A percentile compares a stretch with the other conserved stretches of the same genome.
These are phyloP conservation scores for Plasmodium billcollinsi DNA, from an alignment of 169 alveolate genomes.

Conservation along the genomic window DNA sequence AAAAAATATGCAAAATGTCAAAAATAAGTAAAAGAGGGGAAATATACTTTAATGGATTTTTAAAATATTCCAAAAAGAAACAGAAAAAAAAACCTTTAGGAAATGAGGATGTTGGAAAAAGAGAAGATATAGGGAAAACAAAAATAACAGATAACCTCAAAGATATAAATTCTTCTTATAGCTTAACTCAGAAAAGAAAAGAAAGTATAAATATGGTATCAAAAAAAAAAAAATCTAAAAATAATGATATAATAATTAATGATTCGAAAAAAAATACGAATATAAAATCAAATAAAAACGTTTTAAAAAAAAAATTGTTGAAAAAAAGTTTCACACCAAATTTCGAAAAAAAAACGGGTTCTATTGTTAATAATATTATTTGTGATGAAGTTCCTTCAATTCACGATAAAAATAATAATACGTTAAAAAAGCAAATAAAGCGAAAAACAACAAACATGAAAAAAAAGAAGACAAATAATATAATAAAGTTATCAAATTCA, in stretches of 20 bases:
- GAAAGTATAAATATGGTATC: slow-evolving; percentile 3
- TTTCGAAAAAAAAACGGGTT: not conserved
- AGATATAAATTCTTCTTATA: too few species aligned
- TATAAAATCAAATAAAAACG: not conserved
- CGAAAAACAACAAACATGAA: too few species aligned
- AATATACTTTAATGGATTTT: slow-evolving; percentile 50
- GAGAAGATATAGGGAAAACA: not conserved
- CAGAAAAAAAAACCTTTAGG: not conserved
- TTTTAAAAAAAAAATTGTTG: slow-evolving; percentile 1
- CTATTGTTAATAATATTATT: not conserved
- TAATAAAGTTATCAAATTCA: slow-evolving; percentile 10
- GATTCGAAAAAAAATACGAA: not conserved
- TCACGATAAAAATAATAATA: not conserved
- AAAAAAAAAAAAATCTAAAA: not conserved
- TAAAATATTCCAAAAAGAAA: slow-evolving; percentile 52
- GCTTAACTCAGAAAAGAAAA: not conserved
- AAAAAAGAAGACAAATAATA: slow-evolving; percentile 2
- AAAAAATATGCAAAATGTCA: not conserved
- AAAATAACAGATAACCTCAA: not conserved
- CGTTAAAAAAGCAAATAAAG: slow-evolving; percentile 1
- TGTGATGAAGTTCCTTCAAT: slow-evolving; percentile 5
- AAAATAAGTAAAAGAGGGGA: slow-evolving; percentile 21
- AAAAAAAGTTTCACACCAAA: slow-evolving; percentile 23
- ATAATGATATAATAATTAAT: not conserved
- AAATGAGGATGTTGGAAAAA: slow-evolving; percentile 9